phyloP scores from a whole-genome alignment of 495 filamentous ascomycete genomes.

The Talaromyces proteolyticus region DNA sequence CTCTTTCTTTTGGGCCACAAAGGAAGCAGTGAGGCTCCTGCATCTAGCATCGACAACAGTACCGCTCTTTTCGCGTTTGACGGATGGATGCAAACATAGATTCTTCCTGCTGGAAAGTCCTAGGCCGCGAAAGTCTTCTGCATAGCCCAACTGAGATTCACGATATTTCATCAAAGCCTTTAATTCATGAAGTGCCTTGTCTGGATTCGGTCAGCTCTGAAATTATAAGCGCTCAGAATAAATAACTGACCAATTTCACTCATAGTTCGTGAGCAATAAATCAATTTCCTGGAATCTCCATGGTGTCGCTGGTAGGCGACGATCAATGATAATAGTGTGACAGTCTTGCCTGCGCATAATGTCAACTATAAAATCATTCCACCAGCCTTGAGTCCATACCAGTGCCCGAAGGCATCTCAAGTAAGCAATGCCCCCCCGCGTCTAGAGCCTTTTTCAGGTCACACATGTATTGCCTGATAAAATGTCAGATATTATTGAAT shows the following conservation, averaged over 20 bases:
- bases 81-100: slow-evolving; percentile 89
- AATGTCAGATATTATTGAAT: slow-evolving; percentile 13
- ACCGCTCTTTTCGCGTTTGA: slow-evolving; percentile 93
- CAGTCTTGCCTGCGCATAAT: slow-evolving; percentile 58
- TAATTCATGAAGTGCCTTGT: slow-evolving; percentile 91
- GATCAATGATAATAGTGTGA: slow-evolving; percentile 91
- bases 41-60: slow-evolving; percentile 90
- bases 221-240: slow-evolving; percentile 55
- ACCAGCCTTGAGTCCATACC: slow-evolving; percentile 31
- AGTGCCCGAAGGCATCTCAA: slow-evolving; percentile 99
- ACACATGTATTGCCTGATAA: slow-evolving; percentile 73
- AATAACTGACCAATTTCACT: slow-evolving; percentile 20
- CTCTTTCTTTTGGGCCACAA: slow-evolving; percentile 94
- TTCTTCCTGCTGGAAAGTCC: slow-evolving; percentile 97
- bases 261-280: slow-evolving; percentile 92
- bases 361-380: neutral
- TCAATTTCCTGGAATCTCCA: slow-evolving; percentile 86
- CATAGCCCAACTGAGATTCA: slow-evolving; percentile 72
- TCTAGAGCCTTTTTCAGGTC: slow-evolving; percentile 97
- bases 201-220: slow-evolving; percentile 65
- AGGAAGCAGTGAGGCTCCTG: slow-evolving; percentile 90
- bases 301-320: slow-evolving; percentile 93
- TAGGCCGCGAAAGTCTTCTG: slow-evolving; percentile 88
- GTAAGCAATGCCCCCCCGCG: slow-evolving; percentile 89
- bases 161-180: slow-evolving; percentile 93